phyloP scores from a whole-genome alignment of 768 basidiomycete genomes.

The Russula lepida region DNA sequence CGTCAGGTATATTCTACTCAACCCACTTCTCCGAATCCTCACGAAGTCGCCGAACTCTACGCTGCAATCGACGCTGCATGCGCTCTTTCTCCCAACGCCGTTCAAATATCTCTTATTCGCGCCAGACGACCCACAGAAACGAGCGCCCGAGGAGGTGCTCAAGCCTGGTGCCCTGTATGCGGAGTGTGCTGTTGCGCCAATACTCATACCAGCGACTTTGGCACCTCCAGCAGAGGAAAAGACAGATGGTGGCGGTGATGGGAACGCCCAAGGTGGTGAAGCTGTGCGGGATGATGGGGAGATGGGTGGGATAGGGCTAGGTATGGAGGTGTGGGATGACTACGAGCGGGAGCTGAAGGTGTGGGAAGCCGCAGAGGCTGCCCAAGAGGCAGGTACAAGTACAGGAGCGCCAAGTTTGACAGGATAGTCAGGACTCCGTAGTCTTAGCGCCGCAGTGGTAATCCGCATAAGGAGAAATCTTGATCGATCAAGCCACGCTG shows the following conservation, averaged over 20 bases:
- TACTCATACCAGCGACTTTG: conserved; percentile 22
- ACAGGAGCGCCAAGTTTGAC: no score
- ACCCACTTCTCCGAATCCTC: conserved; percentile 59
- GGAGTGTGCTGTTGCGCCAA: conserved; percentile 57
- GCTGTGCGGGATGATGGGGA: conserved; percentile 54
- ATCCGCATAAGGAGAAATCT: no score
- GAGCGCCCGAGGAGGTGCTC: conserved; percentile 47
- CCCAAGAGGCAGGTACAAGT: neutral
- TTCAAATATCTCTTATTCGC: conserved; percentile 45
- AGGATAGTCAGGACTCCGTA: no score
- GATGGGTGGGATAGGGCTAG: conserved; percentile 59
- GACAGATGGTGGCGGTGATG: conserved; percentile 23
- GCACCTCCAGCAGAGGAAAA: conserved; percentile 20
- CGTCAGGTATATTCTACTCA: conserved; percentile 54
- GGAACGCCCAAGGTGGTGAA: conserved; percentile 26
- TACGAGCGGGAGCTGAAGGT: conserved; percentile 57
- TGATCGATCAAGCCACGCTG: no score
- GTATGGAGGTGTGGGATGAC: conserved; percentile 67
- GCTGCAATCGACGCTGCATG: conserved; percentile 74
- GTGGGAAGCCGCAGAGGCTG: conserved; percentile 40
- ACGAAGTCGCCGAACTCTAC: conserved; percentile 58
- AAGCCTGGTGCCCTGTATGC: conserved; percentile 72
- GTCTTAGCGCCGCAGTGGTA: no score
- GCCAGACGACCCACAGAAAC: conserved; percentile 13
- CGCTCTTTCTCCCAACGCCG: conserved; percentile 73